Conservation (phyloP, 2,329 filamentous ascomycete species). For the Xylaria sp. region DNA sequence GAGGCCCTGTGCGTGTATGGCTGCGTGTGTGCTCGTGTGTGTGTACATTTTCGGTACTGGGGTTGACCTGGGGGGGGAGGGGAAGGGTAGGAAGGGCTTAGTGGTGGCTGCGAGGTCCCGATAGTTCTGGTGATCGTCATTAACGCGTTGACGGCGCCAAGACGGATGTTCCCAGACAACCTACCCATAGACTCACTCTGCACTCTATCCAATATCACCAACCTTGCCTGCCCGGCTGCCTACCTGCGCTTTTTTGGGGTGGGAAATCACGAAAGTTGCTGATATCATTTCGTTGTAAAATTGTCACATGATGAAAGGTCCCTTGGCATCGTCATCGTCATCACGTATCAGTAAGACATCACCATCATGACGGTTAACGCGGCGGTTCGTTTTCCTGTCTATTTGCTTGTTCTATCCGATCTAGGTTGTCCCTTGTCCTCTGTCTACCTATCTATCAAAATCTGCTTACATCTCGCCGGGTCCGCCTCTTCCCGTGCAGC, state of each 20-base stretch:
- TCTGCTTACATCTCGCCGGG: too few species aligned
- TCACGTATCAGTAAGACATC: too few species aligned
- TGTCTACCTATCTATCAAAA: not conserved
- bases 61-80: conserved; percentile 2
- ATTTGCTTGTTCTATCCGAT: not conserved
- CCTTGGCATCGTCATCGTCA: not conserved
- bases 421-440: not conserved
- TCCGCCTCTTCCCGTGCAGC: not conserved
- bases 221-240: not conserved
- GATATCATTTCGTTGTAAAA: not conserved
- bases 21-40: not conserved
- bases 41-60: conserved; percentile 17
- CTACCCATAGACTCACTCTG: too few species aligned
- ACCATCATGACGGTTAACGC: too few species aligned
- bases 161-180: conserved; percentile 9
- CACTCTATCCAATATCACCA: not conserved
- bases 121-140: conserved; percentile 38
- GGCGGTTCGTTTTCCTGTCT: not conserved
- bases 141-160: conserved; percentile 27
- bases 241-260: too few species aligned
- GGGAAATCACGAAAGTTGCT: too few species aligned
- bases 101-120: conserved; percentile 30
- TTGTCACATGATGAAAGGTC: not conserved
- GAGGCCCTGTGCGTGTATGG: not conserved
- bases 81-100: conserved; percentile 8